Conservation (phyloP, 176 grass and related monocot genomes). For the Avena eriantha region DNA sequence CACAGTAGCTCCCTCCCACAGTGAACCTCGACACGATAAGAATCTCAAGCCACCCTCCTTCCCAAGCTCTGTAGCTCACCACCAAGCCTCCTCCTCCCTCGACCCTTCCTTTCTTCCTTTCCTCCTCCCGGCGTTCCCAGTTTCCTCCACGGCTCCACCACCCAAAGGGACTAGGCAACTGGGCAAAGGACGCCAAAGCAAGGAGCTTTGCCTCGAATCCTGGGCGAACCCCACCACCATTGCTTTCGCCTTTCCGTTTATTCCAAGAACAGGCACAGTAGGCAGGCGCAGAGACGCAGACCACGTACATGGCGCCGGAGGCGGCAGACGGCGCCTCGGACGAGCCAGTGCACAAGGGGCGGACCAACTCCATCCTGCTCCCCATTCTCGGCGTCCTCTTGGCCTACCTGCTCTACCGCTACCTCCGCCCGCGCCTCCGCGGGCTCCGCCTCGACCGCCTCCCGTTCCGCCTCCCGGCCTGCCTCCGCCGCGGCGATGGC, state of each 20-base stretch:
- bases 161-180: not conserved
- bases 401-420: slow-evolving; percentile 58
- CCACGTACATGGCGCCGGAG: slow-evolving; percentile 33
- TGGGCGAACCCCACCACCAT: slow-evolving; percentile 2
- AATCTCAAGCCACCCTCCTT: slow-evolving; percentile 26
- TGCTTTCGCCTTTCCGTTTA: not conserved
- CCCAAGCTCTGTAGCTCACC: not conserved
- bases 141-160: slow-evolving; percentile 36
- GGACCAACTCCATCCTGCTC: slow-evolving; percentile 62
- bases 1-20: slow-evolving; percentile 18
- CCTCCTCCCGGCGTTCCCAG: not conserved
- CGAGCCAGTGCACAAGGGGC: slow-evolving; percentile 42
- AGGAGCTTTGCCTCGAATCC: slow-evolving; percentile 30
- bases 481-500: slow-evolving; percentile 43
- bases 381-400: slow-evolving; percentile 63
- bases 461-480: slow-evolving; percentile 36
- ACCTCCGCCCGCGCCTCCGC: slow-evolving; percentile 67
- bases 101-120: not conserved
- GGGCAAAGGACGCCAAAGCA: slow-evolving; percentile 50
- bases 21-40: slow-evolving; percentile 40
- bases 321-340: slow-evolving; percentile 16
- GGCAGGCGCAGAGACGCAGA: not conserved
- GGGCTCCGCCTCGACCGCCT: slow-evolving; percentile 47
- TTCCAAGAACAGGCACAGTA: not conserved
- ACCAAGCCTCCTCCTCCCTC: not conserved